Conservation (phyloP, 495 filamentous ascomycete species). For the Aspergillus sclerotiicarbonarius region DNA sequence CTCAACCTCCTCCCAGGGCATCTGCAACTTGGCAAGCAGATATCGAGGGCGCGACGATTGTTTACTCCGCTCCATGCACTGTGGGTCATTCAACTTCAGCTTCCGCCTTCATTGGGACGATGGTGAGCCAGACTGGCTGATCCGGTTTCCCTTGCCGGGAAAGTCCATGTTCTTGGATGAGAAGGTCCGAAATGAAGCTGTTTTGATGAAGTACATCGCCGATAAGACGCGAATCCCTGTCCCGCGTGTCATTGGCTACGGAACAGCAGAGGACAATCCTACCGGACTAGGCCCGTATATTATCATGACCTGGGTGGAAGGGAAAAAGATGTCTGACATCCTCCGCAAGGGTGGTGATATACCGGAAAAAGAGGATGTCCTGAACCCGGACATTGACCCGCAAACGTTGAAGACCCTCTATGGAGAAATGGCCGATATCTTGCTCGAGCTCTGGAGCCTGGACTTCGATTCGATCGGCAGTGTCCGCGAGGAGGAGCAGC, state of each 20-base stretch:
- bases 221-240: constrained; percentile 27
- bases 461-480: constrained; percentile 15
- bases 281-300: constrained; percentile 41
- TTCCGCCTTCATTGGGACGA: constrained; percentile 13
- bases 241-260: constrained; percentile 34
- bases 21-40: constrained; percentile 4
- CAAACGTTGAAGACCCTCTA: constrained; percentile 27
- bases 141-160: constrained; percentile 17
- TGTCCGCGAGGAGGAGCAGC: too few relatives aligned
- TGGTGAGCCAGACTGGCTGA: constrained; percentile 8
- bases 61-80: constrained; percentile 8
- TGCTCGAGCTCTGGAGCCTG: constrained; percentile 30
- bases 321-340: constrained; percentile 10
- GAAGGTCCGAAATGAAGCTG: constrained; percentile 28
- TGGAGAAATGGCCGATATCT: constrained; percentile 28
- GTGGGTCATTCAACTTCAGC: constrained; percentile 11
- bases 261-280: constrained; percentile 19
- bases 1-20: neutral
- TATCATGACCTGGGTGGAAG: constrained; percentile 35
- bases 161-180: constrained; percentile 24
- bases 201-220: constrained; percentile 31
- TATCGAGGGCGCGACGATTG: constrained; percentile 12
- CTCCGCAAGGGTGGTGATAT: constrained; percentile 19
- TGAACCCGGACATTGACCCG: constrained; percentile 27
- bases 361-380: constrained; percentile 15